Conservation (phyloP, 2,329 filamentous ascomycete genomes). For the Cladorrhinum sp. region DNA sequence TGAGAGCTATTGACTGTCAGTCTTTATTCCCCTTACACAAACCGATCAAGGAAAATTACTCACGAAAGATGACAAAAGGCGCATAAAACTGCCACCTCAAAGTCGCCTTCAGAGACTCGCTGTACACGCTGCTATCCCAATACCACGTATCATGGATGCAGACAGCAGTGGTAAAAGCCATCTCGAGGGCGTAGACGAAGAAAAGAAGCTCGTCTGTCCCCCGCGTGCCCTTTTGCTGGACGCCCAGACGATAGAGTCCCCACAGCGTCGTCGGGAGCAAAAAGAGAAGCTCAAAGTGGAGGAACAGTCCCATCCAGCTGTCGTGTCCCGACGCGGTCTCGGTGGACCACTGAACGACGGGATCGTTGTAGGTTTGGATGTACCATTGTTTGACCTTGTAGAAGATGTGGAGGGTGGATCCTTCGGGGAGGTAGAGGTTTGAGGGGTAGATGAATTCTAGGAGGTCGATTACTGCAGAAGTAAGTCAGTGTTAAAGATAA, state of each 20-base stretch:
- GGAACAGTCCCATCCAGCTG: conserved; percentile 51
- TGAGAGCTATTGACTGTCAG: conserved; percentile 37
- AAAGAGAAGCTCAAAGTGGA: conserved; percentile 48
- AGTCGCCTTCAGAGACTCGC: conserved; percentile 42
- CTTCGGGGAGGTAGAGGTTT: conserved; percentile 41
- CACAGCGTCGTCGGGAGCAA: conserved; percentile 51
- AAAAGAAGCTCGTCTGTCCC: conserved; percentile 48
- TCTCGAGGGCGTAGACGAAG: conserved; percentile 51
- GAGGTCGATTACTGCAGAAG: conserved; percentile 48
- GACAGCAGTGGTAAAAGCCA: conserved; percentile 48
- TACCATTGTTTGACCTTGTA: conserved; percentile 46
- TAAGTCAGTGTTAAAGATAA: conserved; percentile 3
- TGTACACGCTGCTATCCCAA: conserved; percentile 48
- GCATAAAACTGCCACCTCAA: conserved; percentile 50
- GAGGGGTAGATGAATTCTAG: conserved; percentile 53
- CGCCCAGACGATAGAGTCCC: conserved; percentile 41
- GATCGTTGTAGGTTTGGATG: conserved; percentile 49
- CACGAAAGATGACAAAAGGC: conserved; percentile 52
- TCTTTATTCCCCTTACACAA: neutral
- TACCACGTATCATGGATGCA: conserved; percentile 50
- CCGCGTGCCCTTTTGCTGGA: conserved; percentile 31
- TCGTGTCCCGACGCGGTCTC: conserved; percentile 34
- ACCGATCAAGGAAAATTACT: conserved; percentile 31
- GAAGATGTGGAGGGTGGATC: conserved; percentile 48
- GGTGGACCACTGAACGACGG: conserved; percentile 43